Percentiles rank a stretch among this genome's conserved stretches.
Conservation (phyloP, 2,329 filamentous ascomycete species). For the Clonostachys sp. region DNA sequence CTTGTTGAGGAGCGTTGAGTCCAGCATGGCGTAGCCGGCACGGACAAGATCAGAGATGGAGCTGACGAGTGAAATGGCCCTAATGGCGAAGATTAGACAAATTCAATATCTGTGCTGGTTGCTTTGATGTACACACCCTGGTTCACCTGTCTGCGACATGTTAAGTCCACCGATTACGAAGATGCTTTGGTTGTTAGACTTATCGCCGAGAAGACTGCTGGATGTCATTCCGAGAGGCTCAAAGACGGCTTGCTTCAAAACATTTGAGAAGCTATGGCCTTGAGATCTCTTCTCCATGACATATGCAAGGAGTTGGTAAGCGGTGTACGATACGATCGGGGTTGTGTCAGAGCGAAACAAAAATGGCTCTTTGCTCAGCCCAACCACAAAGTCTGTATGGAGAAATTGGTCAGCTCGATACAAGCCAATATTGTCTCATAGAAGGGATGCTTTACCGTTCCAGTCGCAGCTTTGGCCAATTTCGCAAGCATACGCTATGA, state of each 20-base stretch:
- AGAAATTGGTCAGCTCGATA: not conserved
- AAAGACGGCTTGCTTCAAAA: slow-evolving; percentile 5
- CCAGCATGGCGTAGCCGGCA: slow-evolving; percentile 12
- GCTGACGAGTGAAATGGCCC: slow-evolving; percentile 9
- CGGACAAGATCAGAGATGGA: slow-evolving; percentile 11
- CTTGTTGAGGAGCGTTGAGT: slow-evolving; percentile 10
- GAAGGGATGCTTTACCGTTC: not conserved
- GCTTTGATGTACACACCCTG: slow-evolving; percentile 5
- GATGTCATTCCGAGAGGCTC: slow-evolving; percentile 9
- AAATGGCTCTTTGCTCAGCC: slow-evolving; percentile 4
- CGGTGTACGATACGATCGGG: slow-evolving; percentile 14
- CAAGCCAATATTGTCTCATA: not conserved
- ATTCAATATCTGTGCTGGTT: not conserved
- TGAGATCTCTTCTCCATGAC: slow-evolving; percentile 3
- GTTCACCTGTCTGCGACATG: slow-evolving; percentile 7
- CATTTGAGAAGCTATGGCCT: not conserved
- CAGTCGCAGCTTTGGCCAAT: slow-evolving; percentile 6
- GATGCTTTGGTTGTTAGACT: not conserved
- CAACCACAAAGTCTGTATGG: slow-evolving; percentile 5
- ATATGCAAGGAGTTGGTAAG: slow-evolving; percentile 14
- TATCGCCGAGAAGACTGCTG: slow-evolving; percentile 4
- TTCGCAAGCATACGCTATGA: slow-evolving; percentile 4
- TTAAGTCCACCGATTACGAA: slow-evolving; percentile 6
- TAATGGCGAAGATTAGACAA: not conserved
- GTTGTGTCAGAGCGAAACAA: slow-evolving; percentile 14